A percentile compares a stretch with the other conserved stretches of the same genome.
Evolutionary conservation across 495 filamentous ascomycete genomes (phyloP).

Genomic region (Penicillium tannophilum): DNA sequence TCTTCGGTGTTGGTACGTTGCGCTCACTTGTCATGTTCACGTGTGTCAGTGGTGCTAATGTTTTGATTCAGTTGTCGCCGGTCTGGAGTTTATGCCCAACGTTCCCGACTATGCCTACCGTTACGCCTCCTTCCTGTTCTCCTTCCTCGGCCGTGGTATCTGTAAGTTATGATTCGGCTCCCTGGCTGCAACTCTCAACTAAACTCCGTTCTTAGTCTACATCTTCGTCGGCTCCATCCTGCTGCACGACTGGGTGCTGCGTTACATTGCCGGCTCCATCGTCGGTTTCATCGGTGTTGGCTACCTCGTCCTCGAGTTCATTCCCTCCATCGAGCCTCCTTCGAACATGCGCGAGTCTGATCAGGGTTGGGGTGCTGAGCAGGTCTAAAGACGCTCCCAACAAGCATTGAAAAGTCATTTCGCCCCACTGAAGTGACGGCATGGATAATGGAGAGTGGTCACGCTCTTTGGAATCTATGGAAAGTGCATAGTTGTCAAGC

Average conservation of each 20-base stretch:
- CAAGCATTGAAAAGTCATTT: conserved; percentile 5
- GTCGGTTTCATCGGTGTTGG: conserved; percentile 75
- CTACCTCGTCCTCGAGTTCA: conserved; percentile 86
- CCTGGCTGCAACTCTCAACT: neutral
- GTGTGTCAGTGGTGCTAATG: conserved; percentile 8
- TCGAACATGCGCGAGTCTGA: conserved; percentile 96
- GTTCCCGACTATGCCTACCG: conserved; percentile 88
- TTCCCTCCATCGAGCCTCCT: conserved; percentile 95
- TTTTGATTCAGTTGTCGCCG: conserved; percentile 39
- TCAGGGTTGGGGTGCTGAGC: conserved; percentile 88
- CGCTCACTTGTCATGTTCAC: neutral
- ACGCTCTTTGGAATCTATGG: neutral
- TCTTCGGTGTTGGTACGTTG: conserved; percentile 83
- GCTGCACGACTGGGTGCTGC: conserved; percentile 59
- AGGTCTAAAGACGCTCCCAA: conserved; percentile 59
- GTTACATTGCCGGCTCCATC: conserved; percentile 67
- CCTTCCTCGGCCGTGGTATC: conserved; percentile 90
- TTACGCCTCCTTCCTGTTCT: conserved; percentile 97
- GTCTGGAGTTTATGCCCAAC: conserved; percentile 75
- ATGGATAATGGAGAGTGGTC: neutral
- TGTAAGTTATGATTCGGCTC: conserved; percentile 61
- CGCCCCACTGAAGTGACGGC: neutral
- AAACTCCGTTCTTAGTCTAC: conserved; percentile 66
- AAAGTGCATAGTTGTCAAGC: conserved; percentile 7
- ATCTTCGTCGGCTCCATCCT: conserved; percentile 90